phyloP scores from a whole-genome alignment of 169 alveolate species.

The Plasmodium adleri region DNA sequence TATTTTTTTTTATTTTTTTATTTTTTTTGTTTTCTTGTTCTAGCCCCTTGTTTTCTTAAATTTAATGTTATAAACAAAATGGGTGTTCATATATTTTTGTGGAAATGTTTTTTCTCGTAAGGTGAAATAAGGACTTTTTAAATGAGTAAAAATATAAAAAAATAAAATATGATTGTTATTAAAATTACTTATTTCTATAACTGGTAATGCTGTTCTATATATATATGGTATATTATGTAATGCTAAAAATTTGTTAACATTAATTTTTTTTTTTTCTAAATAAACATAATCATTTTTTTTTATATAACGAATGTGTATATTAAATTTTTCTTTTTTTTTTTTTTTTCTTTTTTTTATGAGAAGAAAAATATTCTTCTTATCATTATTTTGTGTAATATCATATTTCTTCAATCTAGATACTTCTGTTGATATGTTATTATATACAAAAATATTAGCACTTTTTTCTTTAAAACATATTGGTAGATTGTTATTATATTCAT shows the following conservation, averaged over 20 bases:
- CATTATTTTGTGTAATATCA: background rate
- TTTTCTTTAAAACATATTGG: conserved; percentile 6
- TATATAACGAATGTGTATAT: conserved; percentile 58
- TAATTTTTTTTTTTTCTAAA: conserved; percentile 32
- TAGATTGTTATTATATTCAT: background rate
- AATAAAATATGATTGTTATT: conserved; percentile 32
- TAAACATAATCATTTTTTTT: conserved; percentile 31
- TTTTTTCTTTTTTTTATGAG: conserved; percentile 55
- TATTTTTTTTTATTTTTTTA: no score
- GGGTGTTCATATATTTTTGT: background rate
- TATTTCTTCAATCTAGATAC: conserved; percentile 18
- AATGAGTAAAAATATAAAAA: conserved; percentile 38
- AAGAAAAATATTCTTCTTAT: conserved; percentile 14
- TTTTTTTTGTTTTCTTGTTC: no score
- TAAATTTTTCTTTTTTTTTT: conserved; percentile 64
- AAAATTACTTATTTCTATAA: conserved; percentile 42
- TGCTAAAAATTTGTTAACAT: conserved; percentile 41
- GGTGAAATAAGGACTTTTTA: conserved; percentile 21
- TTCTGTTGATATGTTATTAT: conserved; percentile 34
- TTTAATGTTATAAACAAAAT: conserved; percentile 25
- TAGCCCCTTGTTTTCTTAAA: background rate
- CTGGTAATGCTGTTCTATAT: conserved; percentile 43
- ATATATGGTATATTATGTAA: conserved; percentile 39
- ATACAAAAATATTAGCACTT: conserved; percentile 17
- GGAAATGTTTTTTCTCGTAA: conserved; percentile 5